phyloP scores from a whole-genome alignment of 148 eudicot genomes.

The Oxyria digyna region DNA sequence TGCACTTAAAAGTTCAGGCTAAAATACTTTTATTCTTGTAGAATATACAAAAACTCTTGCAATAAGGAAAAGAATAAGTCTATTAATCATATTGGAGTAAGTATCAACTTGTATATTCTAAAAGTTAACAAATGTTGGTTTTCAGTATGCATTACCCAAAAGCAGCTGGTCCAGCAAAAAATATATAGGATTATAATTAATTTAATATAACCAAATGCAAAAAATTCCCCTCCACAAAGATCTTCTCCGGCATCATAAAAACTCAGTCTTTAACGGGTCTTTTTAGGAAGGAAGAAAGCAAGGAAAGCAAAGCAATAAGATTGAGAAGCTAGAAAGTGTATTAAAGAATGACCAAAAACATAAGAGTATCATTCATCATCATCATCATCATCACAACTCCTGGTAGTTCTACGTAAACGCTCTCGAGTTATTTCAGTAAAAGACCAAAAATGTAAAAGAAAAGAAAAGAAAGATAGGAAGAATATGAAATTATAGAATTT shows the following conservation, averaged over 20 bases:
- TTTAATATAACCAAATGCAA: not conserved
- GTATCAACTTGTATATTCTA: not conserved
- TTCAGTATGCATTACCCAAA: conserved; percentile 1
- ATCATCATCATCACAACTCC: too few relatives aligned
- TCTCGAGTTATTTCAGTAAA: too few relatives aligned
- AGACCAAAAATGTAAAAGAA: not conserved
- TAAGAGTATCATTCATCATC: not conserved
- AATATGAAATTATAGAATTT: not conserved
- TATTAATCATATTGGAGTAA: not conserved
- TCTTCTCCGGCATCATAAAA: conserved; percentile 8
- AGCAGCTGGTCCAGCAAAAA: not conserved
- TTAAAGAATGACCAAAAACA: not conserved
- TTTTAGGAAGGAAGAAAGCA: not conserved
- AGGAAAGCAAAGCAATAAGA: conserved; percentile 1
- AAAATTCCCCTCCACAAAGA: not conserved
- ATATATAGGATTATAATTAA: not conserved
- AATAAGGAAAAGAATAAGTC: not conserved
- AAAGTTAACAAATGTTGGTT: conserved; percentile 3
- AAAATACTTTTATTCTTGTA: not conserved
- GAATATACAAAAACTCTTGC: not conserved
- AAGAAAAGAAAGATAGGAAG: not conserved
- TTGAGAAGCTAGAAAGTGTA: conserved; percentile 1
- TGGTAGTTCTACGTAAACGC: too few relatives aligned
- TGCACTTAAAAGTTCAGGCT: not conserved
- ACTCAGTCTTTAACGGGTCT: conserved; percentile 5